Evolutionary conservation across 1,284 basidiomycete genomes (phyloP).

Genomic region (Binderoboletus segoi): DNA sequence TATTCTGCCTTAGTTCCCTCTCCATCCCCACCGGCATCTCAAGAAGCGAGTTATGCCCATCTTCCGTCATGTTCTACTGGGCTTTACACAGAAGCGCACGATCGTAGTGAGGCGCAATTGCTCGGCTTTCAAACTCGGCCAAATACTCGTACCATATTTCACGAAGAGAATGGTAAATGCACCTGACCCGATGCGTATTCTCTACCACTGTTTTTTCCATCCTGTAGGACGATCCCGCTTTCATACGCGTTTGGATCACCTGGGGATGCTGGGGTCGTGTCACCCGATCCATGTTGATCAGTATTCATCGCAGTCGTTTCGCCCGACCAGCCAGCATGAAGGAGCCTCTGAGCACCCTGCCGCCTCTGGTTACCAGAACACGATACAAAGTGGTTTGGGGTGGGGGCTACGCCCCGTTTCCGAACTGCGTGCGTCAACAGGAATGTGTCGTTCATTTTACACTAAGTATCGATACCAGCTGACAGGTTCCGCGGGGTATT

Average conservation of each 20-base stretch:
- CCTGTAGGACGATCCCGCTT: constrained; percentile 11
- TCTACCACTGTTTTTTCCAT: not conserved
- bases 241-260: not conserved
- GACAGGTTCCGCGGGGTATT: constrained; percentile 81
- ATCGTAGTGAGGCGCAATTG: not conserved
- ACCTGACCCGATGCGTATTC: not conserved
- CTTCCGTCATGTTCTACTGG: constrained; percentile 9
- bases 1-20: constrained; percentile 35
- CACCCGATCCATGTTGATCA: not conserved
- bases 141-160: not conserved
- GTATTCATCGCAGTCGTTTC: not conserved
- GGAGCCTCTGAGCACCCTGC: not conserved
- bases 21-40: constrained; percentile 41
- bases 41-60: constrained; percentile 3
- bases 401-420: constrained; percentile 68
- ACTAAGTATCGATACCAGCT: constrained; percentile 48
- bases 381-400: constrained; percentile 43
- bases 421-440: constrained; percentile 61
- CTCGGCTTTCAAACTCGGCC: not conserved
- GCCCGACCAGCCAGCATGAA: not conserved
- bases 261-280: not conserved
- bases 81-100: constrained; percentile 1
- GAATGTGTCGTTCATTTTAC: not conserved
- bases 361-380: constrained; percentile 7
- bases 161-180: constrained; percentile 9